phyloP scores from a whole-genome alignment of 495 filamentous ascomycete genomes.

The Sordaria brevicollis region DNA sequence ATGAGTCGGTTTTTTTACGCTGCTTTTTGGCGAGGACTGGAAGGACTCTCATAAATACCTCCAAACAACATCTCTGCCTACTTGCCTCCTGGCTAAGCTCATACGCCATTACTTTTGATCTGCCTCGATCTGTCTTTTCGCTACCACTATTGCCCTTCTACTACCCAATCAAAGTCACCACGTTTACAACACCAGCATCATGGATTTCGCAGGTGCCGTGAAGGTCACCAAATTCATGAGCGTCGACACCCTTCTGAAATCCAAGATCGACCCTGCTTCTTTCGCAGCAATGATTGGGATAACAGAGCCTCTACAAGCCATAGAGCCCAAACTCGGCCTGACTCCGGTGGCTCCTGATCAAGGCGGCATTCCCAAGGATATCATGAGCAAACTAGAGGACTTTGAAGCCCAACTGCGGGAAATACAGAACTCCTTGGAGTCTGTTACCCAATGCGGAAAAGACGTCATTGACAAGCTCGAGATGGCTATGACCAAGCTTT shows the following conservation, averaged over 20 bases:
- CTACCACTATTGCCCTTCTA: neutral
- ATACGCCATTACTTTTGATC: neutral
- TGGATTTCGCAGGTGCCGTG: neutral
- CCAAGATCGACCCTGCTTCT: neutral
- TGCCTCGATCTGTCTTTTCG: neutral
- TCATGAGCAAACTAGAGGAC: neutral
- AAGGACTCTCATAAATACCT: too few species aligned
- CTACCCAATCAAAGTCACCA: neutral
- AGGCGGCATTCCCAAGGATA: neutral
- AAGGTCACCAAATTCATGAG: too few species aligned
- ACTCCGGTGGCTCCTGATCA: neutral
- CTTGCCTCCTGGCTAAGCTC: neutral
- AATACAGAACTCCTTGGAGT: neutral
- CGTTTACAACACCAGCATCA: neutral
- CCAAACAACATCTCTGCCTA: neutral
- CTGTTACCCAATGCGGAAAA: neutral
- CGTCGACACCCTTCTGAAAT: too few species aligned
- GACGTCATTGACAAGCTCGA: slow-evolving; percentile 1
- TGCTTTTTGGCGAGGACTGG: too few species aligned
- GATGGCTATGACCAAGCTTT: neutral
- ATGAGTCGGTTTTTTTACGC: too few species aligned
- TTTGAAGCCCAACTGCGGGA: neutral
- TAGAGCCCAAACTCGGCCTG: too few species aligned
- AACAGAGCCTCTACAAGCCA: neutral
- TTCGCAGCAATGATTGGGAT: neutral